phyloP scores from a whole-genome alignment of 2,329 filamentous ascomycete species.

The Mollisiaceae sp. region DNA sequence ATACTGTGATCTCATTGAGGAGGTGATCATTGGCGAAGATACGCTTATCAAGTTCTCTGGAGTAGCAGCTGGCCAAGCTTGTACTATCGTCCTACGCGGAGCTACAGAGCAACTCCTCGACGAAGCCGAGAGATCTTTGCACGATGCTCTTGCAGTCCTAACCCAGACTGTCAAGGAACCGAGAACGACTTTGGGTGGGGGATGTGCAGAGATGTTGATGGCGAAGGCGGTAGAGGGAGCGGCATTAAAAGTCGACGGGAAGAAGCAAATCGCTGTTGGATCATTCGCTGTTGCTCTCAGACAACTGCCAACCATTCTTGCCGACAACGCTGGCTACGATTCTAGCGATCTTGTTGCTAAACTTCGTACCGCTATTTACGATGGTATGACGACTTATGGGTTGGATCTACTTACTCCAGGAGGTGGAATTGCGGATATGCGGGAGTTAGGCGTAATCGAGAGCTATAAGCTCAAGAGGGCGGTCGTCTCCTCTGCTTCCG shows the following conservation, averaged over 20 bases:
- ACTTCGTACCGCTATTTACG: conserved; percentile 91
- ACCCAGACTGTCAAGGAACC: conserved; percentile 97
- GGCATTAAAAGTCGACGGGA: conserved; percentile 92
- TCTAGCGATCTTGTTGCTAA: conserved; percentile 92
- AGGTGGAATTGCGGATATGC: conserved; percentile 94
- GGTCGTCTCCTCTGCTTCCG: conserved; percentile 95
- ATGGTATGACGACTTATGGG: conserved; percentile 90
- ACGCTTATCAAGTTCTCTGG: conserved; percentile 97
- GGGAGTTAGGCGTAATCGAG: conserved; percentile 92
- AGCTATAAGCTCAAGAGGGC: conserved; percentile 98
- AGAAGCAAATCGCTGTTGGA: conserved; percentile 93
- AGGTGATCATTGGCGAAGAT: conserved; percentile 98
- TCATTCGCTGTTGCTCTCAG: conserved; percentile 87
- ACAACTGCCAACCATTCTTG: conserved; percentile 94
- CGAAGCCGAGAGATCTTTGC: conserved; percentile 93
- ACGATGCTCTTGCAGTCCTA: conserved; percentile 93
- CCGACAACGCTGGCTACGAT: conserved; percentile 96
- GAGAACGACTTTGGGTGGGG: conserved; percentile 90
- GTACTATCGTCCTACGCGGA: conserved; percentile 94
- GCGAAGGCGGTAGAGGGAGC: conserved; percentile 95
- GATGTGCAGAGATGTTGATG: conserved; percentile 99
- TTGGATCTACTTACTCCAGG: conserved; percentile 88
- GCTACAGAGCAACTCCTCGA: conserved; percentile 97
- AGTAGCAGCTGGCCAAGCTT: conserved; percentile 90
- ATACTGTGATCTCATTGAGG: conserved; percentile 93